Percentiles rank a stretch among this genome's conserved stretches.
phyloP scores from a whole-genome alignment of 2,329 filamentous ascomycete genomes.

The Berkeleyomyces rouxiae region DNA sequence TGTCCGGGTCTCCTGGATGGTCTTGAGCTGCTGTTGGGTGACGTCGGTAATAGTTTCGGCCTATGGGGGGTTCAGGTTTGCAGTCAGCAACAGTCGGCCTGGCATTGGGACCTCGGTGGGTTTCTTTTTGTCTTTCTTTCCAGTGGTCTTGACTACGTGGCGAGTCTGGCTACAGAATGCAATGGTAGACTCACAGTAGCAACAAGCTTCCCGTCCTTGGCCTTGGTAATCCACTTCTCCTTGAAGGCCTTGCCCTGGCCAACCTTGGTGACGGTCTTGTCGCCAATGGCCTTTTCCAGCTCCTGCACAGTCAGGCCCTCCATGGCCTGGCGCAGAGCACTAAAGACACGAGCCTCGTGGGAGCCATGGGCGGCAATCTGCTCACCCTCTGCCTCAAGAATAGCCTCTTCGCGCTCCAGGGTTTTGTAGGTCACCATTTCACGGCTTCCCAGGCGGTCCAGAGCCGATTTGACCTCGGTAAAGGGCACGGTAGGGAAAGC shows the following conservation, averaged over 20 bases:
- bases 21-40: conserved; percentile 58
- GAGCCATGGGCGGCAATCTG: conserved; percentile 58
- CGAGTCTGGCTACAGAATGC: neutral
- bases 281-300: conserved; percentile 50
- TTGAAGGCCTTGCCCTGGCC: conserved; percentile 94
- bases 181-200: conserved; percentile 28
- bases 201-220: conserved; percentile 38
- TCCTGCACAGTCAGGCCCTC: conserved; percentile 72
- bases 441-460: conserved; percentile 71
- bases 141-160: neutral
- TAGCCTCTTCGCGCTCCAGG: conserved; percentile 59
- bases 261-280: conserved; percentile 59
- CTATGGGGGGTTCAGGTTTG: conserved; percentile 19
- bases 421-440: conserved; percentile 79
- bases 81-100: neutral
- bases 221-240: conserved; percentile 53
- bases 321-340: conserved; percentile 51
- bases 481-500: conserved; percentile 51
- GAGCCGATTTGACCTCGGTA: conserved; percentile 61
- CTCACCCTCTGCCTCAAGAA: conserved; percentile 59
- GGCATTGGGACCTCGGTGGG: neutral
- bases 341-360: conserved; percentile 69
- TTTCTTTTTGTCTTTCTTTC: neutral
- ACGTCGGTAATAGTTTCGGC: conserved; percentile 63
- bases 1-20: conserved; percentile 52